phyloP scores from a whole-genome alignment of 768 basidiomycete genomes.

The Pleurotus eryngii region DNA sequence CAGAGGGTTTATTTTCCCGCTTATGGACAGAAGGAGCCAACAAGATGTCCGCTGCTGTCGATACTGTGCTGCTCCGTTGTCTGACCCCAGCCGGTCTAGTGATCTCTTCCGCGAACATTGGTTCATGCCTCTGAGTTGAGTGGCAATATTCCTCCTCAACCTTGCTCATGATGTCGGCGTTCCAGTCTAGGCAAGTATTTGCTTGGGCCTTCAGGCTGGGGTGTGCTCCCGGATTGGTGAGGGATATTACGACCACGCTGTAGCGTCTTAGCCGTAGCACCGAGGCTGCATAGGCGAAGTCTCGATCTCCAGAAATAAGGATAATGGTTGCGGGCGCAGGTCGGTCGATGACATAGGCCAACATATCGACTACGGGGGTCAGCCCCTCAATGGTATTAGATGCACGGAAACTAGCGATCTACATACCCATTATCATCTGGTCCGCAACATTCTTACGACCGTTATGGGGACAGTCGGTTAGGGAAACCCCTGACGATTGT shows the following conservation, averaged over 20 bases:
- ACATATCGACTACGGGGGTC: slow-evolving; percentile 53
- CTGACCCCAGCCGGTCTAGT: not conserved
- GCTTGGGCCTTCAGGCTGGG: slow-evolving; percentile 53
- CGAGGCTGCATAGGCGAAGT: slow-evolving; percentile 64
- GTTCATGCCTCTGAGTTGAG: not conserved
- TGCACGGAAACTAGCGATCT: not conserved
- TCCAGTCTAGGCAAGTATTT: slow-evolving; percentile 50
- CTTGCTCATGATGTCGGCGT: not conserved
- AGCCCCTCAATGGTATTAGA: not conserved
- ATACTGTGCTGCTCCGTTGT: not conserved
- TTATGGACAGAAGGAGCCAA: not conserved
- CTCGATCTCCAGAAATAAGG: slow-evolving; percentile 67
- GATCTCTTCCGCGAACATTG: not conserved
- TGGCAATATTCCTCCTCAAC: not conserved
- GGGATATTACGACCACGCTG: slow-evolving; percentile 47
- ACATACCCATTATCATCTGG: slow-evolving; percentile 47
- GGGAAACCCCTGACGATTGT: slow-evolving; percentile 44
- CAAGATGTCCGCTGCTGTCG: not conserved
- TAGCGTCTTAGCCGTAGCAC: slow-evolving; percentile 52
- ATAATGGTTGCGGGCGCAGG: slow-evolving; percentile 50
- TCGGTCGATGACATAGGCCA: slow-evolving; percentile 61
- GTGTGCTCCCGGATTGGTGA: slow-evolving; percentile 28
- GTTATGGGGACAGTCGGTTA: slow-evolving; percentile 35
- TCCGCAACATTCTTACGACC: slow-evolving; percentile 39
- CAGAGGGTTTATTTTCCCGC: not conserved